Conservation (phyloP, 345 rosid species). For the Viola odorata region DNA sequence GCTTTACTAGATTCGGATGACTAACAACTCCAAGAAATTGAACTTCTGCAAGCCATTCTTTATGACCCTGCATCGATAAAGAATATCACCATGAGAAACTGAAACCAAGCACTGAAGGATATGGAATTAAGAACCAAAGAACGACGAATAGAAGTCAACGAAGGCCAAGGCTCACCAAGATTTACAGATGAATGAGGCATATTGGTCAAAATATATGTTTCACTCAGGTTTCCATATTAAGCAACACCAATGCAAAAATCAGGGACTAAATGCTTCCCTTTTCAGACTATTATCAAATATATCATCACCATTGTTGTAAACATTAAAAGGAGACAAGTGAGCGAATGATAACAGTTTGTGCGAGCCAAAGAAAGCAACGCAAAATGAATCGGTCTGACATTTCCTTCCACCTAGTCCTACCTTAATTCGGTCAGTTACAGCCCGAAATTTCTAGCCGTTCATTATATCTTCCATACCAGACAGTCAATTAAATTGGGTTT, state of each 20-base stretch:
- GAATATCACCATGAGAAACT: slow-evolving; percentile 10
- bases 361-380: too few species aligned
- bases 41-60: slow-evolving; percentile 90
- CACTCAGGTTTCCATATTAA: too few species aligned
- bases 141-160: background rate
- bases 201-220: too few species aligned
- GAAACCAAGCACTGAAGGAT: slow-evolving; percentile 1
- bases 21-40: slow-evolving; percentile 71
- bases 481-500: too few species aligned
- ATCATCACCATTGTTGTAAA: too few species aligned
- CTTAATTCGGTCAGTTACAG: too few species aligned
- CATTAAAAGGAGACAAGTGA: too few species aligned
- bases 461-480: too few species aligned
- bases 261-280: background rate
- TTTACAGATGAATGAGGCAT: background rate
- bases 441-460: too few species aligned
- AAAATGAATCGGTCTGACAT: too few species aligned
- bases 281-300: background rate
- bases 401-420: too few species aligned
- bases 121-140: background rate
- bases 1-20: slow-evolving; percentile 86
- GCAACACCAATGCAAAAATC: background rate
- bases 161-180: slow-evolving; percentile 5
- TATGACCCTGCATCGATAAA: slow-evolving; percentile 57
- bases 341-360: too few species aligned